These are phyloP conservation scores for Botrytis sinoallii DNA, from an alignment of 2,329 filamentous ascomycete genomes.

Conservation along the genomic window DNA sequence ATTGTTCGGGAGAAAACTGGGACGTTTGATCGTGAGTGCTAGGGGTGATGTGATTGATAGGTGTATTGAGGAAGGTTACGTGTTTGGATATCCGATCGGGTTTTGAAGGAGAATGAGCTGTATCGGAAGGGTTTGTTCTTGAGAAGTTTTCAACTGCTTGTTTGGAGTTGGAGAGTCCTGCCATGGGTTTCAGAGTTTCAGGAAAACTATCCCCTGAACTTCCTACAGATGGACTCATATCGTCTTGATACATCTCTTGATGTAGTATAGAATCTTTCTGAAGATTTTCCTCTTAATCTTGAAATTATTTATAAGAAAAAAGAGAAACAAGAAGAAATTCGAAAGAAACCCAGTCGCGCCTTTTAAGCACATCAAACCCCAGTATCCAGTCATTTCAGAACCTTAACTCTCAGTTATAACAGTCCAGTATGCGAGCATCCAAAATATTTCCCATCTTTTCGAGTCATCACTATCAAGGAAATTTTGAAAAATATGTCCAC, in stretches of 20 bases:
- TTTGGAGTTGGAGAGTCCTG: neutral
- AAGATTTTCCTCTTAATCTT: neutral
- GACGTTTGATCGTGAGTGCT: neutral
- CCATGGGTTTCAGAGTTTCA: neutral
- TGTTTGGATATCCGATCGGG: neutral
- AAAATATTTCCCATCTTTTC: neutral
- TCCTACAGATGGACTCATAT: neutral
- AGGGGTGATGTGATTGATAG: neutral
- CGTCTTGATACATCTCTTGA: neutral
- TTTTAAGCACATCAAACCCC: neutral
- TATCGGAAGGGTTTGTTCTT: neutral
- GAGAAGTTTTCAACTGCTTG: neutral
- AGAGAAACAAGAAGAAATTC: neutral
- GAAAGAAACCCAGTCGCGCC: neutral
- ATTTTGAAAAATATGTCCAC: neutral
- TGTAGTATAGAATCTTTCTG: neutral
- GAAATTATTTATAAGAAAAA: too few relatives aligned
- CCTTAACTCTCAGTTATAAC: neutral
- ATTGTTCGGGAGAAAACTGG: neutral
- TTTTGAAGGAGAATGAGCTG: neutral
- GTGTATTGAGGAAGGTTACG: neutral
- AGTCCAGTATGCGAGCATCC: neutral
- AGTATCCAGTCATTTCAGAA: neutral
- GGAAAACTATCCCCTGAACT: neutral
- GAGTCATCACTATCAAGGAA: neutral